A percentile compares a stretch with the other conserved stretches of the same genome.
Conservation (phyloP, 176 grass and related monocot species). For the Zizania latifolia region DNA sequence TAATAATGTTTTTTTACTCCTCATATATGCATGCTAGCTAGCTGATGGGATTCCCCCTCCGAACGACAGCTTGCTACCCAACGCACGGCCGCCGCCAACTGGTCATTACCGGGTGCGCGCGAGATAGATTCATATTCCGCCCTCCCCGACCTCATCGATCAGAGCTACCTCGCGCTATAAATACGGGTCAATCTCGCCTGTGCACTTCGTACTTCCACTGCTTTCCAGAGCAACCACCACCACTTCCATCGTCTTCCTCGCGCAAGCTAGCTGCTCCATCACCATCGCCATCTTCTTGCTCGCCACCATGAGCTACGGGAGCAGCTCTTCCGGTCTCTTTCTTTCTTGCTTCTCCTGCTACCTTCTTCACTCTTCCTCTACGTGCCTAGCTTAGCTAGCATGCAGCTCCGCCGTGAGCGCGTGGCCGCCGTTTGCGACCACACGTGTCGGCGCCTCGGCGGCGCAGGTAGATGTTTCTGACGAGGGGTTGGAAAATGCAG, state of each 20-base stretch:
- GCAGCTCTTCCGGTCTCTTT: slow-evolving; percentile 53
- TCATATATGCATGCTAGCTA: background rate
- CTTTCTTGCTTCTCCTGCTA: background rate
- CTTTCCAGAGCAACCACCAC: background rate
- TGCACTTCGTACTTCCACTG: slow-evolving; percentile 34
- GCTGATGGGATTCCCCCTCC: slow-evolving; percentile 17
- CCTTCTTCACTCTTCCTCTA: background rate
- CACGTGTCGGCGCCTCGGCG: background rate
- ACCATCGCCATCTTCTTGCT: background rate
- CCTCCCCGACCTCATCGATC: background rate
- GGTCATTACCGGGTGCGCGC: slow-evolving; percentile 18
- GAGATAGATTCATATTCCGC: slow-evolving; percentile 18
- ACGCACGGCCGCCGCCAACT: slow-evolving; percentile 33
- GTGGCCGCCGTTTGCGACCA: background rate
- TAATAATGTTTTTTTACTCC: background rate
- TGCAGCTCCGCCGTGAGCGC: too few relatives aligned
- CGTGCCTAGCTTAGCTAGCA: too few relatives aligned
- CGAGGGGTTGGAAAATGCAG: slow-evolving; percentile 37
- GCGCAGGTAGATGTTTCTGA: background rate
- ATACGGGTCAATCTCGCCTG: slow-evolving; percentile 43
- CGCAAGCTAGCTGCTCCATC: background rate
- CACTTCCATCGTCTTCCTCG: too few relatives aligned
- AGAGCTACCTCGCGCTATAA: slow-evolving; percentile 40
- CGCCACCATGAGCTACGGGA: slow-evolving; percentile 57
- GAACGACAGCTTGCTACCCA: background rate